Percentiles rank a stretch among this genome's conserved stretches.
Evolutionary conservation across 164 flowering plant species (phyloP).

Genomic region (grape (Vitis vinifera)): ASM3070453v1 NC_081811.1:21705501-21706000

Average conservation of each 20-base stretch:
- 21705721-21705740: slow-evolving; percentile 96
- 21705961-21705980: slow-evolving; percentile 98
- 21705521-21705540: slow-evolving; percentile 90
- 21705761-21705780: slow-evolving; percentile 88
- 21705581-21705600: slow-evolving; percentile 97
- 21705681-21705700: slow-evolving; percentile 87
- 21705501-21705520: slow-evolving; percentile 50
- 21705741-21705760: slow-evolving; percentile 90
- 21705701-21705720: slow-evolving; percentile 91
- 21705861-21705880: slow-evolving; percentile 95
- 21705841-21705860: background rate
- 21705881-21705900: slow-evolving; percentile 95
- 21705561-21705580: slow-evolving; percentile 95
- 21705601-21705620: slow-evolving; percentile 88
- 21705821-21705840: background rate
- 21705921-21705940: slow-evolving; percentile 97
- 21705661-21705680: slow-evolving; percentile 97
- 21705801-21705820: background rate
- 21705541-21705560: slow-evolving; percentile 92
- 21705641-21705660: slow-evolving; percentile 90
- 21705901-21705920: slow-evolving; percentile 92
- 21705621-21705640: slow-evolving; percentile 91
- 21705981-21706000: slow-evolving; percentile 87
- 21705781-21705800: background rate
- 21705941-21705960: slow-evolving; percentile 89